Conservation (phyloP, 1,284 basidiomycete genomes). For the Marasmius fiardii region DNA sequence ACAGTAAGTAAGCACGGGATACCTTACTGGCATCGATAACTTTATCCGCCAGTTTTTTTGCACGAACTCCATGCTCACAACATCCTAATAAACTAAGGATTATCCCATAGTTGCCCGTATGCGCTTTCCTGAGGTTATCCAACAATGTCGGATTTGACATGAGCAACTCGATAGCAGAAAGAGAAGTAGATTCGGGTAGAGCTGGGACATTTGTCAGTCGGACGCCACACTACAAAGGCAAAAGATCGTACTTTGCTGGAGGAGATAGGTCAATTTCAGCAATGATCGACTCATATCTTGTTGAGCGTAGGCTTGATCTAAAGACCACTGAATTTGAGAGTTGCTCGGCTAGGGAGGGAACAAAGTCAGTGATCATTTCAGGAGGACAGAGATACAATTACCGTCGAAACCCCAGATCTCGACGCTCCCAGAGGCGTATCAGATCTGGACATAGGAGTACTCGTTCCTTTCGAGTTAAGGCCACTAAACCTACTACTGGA, state of each 20-base stretch:
- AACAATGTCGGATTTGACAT: slow-evolving; percentile 77
- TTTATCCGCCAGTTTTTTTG: slow-evolving; percentile 85
- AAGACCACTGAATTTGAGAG: slow-evolving; percentile 50
- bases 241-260: slow-evolving; percentile 64
- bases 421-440: slow-evolving; percentile 24
- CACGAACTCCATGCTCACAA: slow-evolving; percentile 77
- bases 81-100: slow-evolving; percentile 88
- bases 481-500: slow-evolving; percentile 1
- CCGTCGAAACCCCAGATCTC: slow-evolving; percentile 41
- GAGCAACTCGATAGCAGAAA: slow-evolving; percentile 81
- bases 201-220: slow-evolving; percentile 33
- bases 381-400: slow-evolving; percentile 22
- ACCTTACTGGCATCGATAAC: slow-evolving; percentile 83
- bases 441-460: slow-evolving; percentile 3
- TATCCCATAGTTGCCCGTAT: slow-evolving; percentile 88
- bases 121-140: slow-evolving; percentile 82
- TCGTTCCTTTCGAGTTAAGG: slow-evolving; percentile 9
- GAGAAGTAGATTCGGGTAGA: slow-evolving; percentile 56
- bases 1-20: not conserved
- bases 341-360: slow-evolving; percentile 31
- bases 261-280: slow-evolving; percentile 78
- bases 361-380: not conserved
- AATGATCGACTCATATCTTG: slow-evolving; percentile 83
- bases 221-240: slow-evolving; percentile 3
- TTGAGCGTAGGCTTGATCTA: slow-evolving; percentile 81